phyloP scores from a whole-genome alignment of 495 filamentous ascomycete genomes.

The Echria macrotheca region DNA sequence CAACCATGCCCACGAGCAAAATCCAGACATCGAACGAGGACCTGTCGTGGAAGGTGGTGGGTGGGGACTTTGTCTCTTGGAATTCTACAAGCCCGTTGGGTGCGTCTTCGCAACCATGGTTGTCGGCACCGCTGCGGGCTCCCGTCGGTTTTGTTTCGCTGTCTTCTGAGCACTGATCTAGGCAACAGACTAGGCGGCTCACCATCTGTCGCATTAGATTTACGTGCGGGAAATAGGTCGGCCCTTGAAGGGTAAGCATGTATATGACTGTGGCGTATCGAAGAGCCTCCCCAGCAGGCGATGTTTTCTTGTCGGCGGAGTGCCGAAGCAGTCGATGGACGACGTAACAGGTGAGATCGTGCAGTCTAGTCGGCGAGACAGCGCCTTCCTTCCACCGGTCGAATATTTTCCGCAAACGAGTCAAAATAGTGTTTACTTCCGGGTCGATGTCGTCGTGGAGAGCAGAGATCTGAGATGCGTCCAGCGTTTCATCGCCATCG shows the following conservation, averaged over 20 bases:
- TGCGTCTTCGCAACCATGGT: too few relatives aligned
- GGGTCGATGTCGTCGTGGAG: too few relatives aligned
- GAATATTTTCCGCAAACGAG: slow-evolving; percentile 39
- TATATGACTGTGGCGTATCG: slow-evolving; percentile 42
- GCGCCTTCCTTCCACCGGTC: slow-evolving; percentile 19
- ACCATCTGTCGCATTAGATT: background rate
- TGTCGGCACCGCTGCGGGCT: too few relatives aligned
- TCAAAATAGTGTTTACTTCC: slow-evolving; percentile 33
- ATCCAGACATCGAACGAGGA: background rate
- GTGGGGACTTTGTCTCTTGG: too few relatives aligned
- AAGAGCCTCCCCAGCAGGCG: slow-evolving; percentile 29
- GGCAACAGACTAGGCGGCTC: too few relatives aligned
- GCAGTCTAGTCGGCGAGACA: slow-evolving; percentile 36
- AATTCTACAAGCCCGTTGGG: too few relatives aligned
- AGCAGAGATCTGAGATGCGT: too few relatives aligned
- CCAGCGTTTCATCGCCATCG: too few relatives aligned
- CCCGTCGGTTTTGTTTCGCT: too few relatives aligned
- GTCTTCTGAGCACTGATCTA: too few relatives aligned
- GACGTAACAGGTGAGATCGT: slow-evolving; percentile 47
- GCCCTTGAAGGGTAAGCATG: slow-evolving; percentile 47
- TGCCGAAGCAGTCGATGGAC: slow-evolving; percentile 41
- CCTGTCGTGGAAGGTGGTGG: background rate
- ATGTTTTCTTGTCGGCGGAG: slow-evolving; percentile 9
- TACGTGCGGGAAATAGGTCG: slow-evolving; percentile 47
- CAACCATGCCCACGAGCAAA: background rate